phyloP scores from a whole-genome alignment of 257 asterid species.

The Przewalskia tangutica region DNA sequence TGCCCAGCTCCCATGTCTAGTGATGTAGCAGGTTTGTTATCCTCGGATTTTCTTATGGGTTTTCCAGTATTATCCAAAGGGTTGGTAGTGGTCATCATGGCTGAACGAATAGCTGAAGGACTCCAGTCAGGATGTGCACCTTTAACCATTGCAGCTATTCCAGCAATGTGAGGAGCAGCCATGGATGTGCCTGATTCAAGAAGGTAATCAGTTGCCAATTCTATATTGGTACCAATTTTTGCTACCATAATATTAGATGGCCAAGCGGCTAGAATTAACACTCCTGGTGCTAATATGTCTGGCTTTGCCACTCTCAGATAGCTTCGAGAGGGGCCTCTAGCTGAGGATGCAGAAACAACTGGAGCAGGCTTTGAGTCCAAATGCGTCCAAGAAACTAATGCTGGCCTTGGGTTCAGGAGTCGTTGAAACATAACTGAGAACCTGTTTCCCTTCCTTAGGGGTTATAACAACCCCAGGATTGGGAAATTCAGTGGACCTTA shows the following conservation, averaged over 20 bases:
- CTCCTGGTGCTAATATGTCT: conserved; percentile 36
- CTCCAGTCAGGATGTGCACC: conserved; percentile 46
- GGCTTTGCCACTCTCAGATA: conserved; percentile 28
- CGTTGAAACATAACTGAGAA: conserved; percentile 16
- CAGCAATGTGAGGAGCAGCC: conserved; percentile 39
- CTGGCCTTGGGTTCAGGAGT: conserved; percentile 8
- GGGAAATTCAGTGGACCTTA: conserved; percentile 5
- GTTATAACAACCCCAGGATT: conserved; percentile 19
- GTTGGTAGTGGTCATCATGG: conserved; percentile 33
- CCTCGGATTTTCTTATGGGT: conserved; percentile 7
- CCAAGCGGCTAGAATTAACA: conserved; percentile 33
- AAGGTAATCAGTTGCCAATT: conserved; percentile 16
- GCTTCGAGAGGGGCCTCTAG: conserved; percentile 37
- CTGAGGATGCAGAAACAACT: conserved; percentile 26
- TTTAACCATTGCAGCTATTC: conserved; percentile 29
- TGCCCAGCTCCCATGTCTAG: conserved; percentile 13
- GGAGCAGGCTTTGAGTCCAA: conserved; percentile 24
- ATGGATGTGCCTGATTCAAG: conserved; percentile 32
- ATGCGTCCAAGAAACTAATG: conserved; percentile 23
- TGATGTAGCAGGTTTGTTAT: background rate
- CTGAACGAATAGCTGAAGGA: conserved; percentile 34
- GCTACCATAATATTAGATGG: conserved; percentile 3
- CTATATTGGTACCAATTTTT: conserved; percentile 11
- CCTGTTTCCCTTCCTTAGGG: conserved; percentile 1
- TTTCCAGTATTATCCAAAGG: conserved; percentile 13